These are phyloP conservation scores for Plasmodium inui DNA, from an alignment of 169 alveolate genomes.

Conservation along the genomic window DNA sequence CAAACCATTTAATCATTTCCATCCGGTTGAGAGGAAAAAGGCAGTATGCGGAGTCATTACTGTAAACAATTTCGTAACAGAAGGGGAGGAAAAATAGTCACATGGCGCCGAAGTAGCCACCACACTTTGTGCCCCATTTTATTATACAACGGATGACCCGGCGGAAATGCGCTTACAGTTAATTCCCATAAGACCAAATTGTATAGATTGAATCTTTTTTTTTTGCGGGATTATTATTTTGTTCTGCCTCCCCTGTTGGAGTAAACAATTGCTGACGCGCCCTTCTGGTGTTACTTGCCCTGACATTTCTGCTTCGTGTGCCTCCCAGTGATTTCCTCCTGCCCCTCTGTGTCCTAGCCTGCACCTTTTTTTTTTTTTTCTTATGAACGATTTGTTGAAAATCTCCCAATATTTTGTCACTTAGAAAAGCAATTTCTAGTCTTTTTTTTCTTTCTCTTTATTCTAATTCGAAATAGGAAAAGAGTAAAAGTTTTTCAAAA, in stretches of 20 bases:
- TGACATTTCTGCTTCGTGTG: neutral
- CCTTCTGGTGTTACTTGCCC: neutral
- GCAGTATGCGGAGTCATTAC: neutral
- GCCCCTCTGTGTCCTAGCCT: neutral
- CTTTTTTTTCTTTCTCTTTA: slow-evolving; percentile 16
- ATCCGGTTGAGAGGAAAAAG: neutral
- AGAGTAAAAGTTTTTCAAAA: slow-evolving; percentile 61
- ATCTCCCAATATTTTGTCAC: slow-evolving; percentile 77
- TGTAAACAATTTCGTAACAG: neutral
- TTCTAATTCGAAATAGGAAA: slow-evolving; percentile 50
- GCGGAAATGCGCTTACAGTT: neutral
- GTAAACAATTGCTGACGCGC: neutral
- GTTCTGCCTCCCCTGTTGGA: neutral
- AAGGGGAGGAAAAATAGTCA: neutral
- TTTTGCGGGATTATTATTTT: neutral
- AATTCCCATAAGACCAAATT: neutral
- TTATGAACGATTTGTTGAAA: slow-evolving; percentile 61
- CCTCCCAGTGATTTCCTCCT: neutral
- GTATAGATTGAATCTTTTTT: neutral
- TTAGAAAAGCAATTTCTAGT: neutral
- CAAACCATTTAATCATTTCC: slow-evolving; percentile 1
- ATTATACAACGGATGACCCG: neutral
- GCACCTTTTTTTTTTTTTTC: slow-evolving; percentile 36
- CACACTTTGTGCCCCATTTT: neutral
- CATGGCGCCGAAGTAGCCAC: neutral